Evolutionary conservation across 495 filamentous ascomycete genomes (phyloP), one percentile per base, ranked within the genome.

Genomic region (Xylaria intraflava): DNA sequence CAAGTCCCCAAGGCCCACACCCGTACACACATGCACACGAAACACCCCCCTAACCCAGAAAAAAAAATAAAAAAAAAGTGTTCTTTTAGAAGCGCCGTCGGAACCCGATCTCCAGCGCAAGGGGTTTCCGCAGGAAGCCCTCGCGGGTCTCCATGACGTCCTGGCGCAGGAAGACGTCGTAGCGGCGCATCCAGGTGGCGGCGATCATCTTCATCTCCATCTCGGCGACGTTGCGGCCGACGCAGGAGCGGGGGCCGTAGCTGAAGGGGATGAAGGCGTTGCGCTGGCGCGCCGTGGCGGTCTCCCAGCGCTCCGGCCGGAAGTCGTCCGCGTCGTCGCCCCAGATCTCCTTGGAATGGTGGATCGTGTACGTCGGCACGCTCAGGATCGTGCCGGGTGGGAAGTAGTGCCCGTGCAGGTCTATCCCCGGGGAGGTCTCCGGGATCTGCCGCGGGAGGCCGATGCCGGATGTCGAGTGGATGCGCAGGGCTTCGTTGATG

Each of bases 151-250:
- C 78, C 83, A 94, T 78, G 24, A 69, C 70, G 3, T 79, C 79
- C 73, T 93, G 86, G 59, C 83, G 67, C 39, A 92, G 65, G 59
- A 80, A 74, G 61, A 92, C 90, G 24, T 89, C 83, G 63, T 87
- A 96, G 49, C 86, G 68, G 24, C 82, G 68, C 65, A 86, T 88
- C 64, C 91, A 86, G 14, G 87, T 89, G 2, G 78, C 79, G 35
- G 83, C 83, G 52, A 94, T 93, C 44, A 91, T 76, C 56, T 85
- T 83, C 71, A 96, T 74, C 66, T 95, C 90, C 89, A 96, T 94
- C 78, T 95, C 90, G 0, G 90, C 90, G 17, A 96, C 86, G 65
- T 95, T 95, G 39, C 88, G 66, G 0, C 89, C 89, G 10, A 95
- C 87, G 58, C 89, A 95, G 3, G 86, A 79, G n/a, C 89, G 69